These are phyloP conservation scores for Cenchrus fungigraminus DNA, from an alignment of 176 grass and related monocot species.

Conservation along the genomic window DNA sequence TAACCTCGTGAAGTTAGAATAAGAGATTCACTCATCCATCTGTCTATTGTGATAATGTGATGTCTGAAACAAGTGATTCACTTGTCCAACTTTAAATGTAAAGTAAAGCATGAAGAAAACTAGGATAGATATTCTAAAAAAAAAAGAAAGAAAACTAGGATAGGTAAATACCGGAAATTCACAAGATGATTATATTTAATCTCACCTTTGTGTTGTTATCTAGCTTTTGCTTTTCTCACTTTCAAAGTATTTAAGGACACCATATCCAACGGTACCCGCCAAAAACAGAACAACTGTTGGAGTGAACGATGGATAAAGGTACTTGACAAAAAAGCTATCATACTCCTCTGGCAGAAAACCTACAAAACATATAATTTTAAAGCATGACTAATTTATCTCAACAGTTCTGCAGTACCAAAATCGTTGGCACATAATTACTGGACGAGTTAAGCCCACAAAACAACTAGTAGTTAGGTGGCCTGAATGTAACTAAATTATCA, in stretches of 20 bases:
- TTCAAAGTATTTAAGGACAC: constrained; percentile 87
- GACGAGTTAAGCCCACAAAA: not conserved
- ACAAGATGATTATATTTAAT: not conserved
- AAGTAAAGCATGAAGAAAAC: not conserved
- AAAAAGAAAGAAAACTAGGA: not conserved
- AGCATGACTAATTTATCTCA: not conserved
- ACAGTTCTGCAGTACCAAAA: constrained; percentile 25
- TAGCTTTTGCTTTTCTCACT: constrained; percentile 79
- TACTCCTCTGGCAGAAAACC: constrained; percentile 88
- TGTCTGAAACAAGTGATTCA: not conserved
- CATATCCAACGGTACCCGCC: constrained; percentile 70
- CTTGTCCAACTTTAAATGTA: not conserved
- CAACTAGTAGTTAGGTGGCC: not conserved
- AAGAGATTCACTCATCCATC: no score
- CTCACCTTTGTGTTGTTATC: constrained; percentile 30
- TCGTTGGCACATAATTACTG: not conserved
- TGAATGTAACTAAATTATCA: not conserved
- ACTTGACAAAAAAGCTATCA: constrained; percentile 89
- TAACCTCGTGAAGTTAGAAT: no score
- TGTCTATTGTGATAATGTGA: no score
- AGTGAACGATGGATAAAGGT: constrained; percentile 87
- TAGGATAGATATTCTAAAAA: not conserved
- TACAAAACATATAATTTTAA: constrained; percentile 42
- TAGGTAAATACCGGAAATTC: not conserved
- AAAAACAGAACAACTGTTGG: constrained; percentile 86